These are phyloP conservation scores for Coix lacrymajobi DNA, from an alignment of 176 grass and related monocot species.

Conservation along the genomic window DNA sequence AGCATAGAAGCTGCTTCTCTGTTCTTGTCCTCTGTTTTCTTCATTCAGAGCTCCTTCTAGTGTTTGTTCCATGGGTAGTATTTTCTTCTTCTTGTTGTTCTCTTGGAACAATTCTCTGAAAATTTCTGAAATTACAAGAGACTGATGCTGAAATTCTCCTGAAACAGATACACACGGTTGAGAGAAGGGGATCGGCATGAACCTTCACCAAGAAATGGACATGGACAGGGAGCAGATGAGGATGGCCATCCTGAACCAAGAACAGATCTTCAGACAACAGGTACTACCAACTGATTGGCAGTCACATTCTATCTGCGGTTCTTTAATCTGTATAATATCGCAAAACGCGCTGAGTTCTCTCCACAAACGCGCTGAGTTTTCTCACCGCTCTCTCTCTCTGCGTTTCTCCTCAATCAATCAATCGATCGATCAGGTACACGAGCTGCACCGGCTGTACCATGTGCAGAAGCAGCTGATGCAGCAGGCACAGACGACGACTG, in stretches of 20 bases:
- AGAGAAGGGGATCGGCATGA: not conserved
- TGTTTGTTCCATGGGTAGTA: too few species aligned
- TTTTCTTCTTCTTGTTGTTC: not conserved
- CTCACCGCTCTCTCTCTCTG: not conserved
- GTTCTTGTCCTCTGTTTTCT: conserved; percentile 1
- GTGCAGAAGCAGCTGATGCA: conserved; percentile 53
- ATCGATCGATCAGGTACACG: conserved; percentile 48
- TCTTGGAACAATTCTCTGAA: not conserved
- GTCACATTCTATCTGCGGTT: not conserved
- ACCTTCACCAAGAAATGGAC: conserved; percentile 32
- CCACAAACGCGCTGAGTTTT: too few species aligned
- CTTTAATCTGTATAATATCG: too few species aligned
- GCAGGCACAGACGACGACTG: not conserved
- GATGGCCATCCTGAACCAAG: conserved; percentile 53
- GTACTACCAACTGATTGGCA: not conserved
- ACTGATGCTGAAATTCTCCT: not conserved
- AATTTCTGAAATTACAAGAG: not conserved
- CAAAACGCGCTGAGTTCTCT: not conserved
- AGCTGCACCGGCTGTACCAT: conserved; percentile 60
- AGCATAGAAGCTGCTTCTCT: not conserved
- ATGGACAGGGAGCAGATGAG: conserved; percentile 65
- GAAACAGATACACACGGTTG: not conserved
- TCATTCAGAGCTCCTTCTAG: not conserved
- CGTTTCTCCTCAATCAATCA: not conserved
- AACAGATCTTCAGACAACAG: conserved; percentile 64